Base-by-base conservation (phyloP, 1,284 basidiomycete species). In the Termitomyces sp. region DNA sequence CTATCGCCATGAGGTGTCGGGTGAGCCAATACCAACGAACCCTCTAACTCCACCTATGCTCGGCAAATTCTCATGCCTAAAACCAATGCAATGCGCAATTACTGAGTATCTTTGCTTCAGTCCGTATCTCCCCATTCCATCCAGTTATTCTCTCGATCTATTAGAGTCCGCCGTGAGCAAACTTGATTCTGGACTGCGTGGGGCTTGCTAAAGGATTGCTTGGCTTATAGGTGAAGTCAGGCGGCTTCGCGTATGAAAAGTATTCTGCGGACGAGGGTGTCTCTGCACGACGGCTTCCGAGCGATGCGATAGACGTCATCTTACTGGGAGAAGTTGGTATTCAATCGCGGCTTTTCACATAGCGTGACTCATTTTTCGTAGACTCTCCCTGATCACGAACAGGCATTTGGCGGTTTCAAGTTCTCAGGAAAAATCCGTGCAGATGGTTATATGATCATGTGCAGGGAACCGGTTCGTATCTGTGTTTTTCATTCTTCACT, bases 381-480 rank as follows among this genome's bases (percentile, higher is more conserved):
- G 78, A 79, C 78, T 2, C 63, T 71, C 44, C 65, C 64, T 51
- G 70, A 73, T 41, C 75, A 79, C 56, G 76, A 75, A 53, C 68
- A 72, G 55, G 77, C 77, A 15, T 81, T 78, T 76, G 74, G 73
- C 33, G 75, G 70, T 1, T 80, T 70, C 60, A 70, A 60, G 47
- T 79, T 75, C 59, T 63, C 65, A 10, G 79, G 78, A 24, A 65
- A 68, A 52, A 67, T 78, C 43, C 66, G 67, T 17, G 60, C 61
- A 34, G 71, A 77, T 59, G 77, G 77, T 1, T 59, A 61, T 43
- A 69, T 80, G 48, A 61, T 69, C 31, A 68, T 80, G 56, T 73
- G 69, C 61, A 66, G 77, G 58, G 67, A 72, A 64, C 69, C 75
- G 53, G 77, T 79, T 57, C 57, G 75, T 71, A 50, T 45, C 52